Evolutionary conservation across 345 rosid species (phyloP).

Genomic region (Combretum micranthum): DNA sequence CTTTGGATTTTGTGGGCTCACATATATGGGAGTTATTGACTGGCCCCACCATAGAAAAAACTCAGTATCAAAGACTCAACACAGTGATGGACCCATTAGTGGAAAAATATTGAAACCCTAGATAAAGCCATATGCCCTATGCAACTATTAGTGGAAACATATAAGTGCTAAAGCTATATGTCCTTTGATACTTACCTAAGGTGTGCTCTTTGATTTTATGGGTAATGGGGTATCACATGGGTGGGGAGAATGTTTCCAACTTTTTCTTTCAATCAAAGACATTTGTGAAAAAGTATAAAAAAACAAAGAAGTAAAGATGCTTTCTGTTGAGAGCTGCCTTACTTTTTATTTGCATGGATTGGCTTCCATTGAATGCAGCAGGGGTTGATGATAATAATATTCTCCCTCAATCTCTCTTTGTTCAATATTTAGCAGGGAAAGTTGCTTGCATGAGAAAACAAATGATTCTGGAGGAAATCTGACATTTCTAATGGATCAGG

Average conservation of each 20-base stretch:
- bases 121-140: slow-evolving; percentile 20
- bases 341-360: slow-evolving; percentile 39
- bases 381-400: slow-evolving; percentile 31
- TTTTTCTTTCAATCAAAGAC: slow-evolving; percentile 5
- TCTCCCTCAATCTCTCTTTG: slow-evolving; percentile 16
- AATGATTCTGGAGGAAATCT: slow-evolving; percentile 54
- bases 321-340: slow-evolving; percentile 7
- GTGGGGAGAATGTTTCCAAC: neutral
- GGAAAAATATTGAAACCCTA: slow-evolving; percentile 26
- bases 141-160: slow-evolving; percentile 1
- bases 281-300: neutral
- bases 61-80: slow-evolving; percentile 35
- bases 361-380: slow-evolving; percentile 34
- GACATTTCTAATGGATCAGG: slow-evolving; percentile 59
- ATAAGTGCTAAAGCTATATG: neutral
- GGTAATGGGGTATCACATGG: slow-evolving; percentile 1
- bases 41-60: slow-evolving; percentile 33
- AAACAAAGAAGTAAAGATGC: slow-evolving; percentile 35
- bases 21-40: slow-evolving; percentile 8
- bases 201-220: neutral
- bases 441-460: slow-evolving; percentile 72
- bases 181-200: neutral
- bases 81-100: slow-evolving; percentile 32
- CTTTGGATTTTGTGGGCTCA: slow-evolving; percentile 52
- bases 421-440: slow-evolving; percentile 62